phyloP scores from a whole-genome alignment of 2,329 filamentous ascomycete genomes.

The Colletotrichum abscissum region DNA sequence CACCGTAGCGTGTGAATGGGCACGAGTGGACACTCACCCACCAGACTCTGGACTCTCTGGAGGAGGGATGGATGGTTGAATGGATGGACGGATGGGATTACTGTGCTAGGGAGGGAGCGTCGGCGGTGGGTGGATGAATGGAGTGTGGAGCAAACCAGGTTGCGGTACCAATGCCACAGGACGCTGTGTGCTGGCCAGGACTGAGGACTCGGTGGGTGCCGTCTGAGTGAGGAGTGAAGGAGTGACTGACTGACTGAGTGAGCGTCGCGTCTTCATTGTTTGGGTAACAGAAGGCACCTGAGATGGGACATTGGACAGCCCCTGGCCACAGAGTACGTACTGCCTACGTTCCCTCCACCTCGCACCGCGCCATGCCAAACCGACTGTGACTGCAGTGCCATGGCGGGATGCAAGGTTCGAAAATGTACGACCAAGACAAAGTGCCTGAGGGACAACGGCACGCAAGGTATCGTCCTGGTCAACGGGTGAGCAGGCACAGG shows the following conservation, averaged over 20 bases:
- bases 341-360: background rate
- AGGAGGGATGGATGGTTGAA: constrained; percentile 4
- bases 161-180: constrained; percentile 14
- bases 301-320: background rate
- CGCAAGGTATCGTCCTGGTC: constrained; percentile 6
- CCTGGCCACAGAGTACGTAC: background rate
- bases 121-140: background rate
- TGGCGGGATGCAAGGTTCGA: constrained; percentile 30
- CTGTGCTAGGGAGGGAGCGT: constrained; percentile 11
- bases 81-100: constrained; percentile 10
- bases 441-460: background rate
- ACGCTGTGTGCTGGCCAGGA: background rate
- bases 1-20: background rate
- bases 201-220: background rate
- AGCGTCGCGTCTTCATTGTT: constrained; percentile 4
- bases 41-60: background rate
- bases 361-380: constrained; percentile 1
- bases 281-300: background rate
- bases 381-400: constrained; percentile 17
- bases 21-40: background rate
- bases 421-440: constrained; percentile 9
- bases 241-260: background rate
- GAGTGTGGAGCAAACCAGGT: constrained; percentile 28
- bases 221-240: background rate
- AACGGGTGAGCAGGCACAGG: background rate